These are phyloP conservation scores for Tubosaeta sp. DNA, from an alignment of 768 basidiomycete species.

Conservation along the genomic window DNA sequence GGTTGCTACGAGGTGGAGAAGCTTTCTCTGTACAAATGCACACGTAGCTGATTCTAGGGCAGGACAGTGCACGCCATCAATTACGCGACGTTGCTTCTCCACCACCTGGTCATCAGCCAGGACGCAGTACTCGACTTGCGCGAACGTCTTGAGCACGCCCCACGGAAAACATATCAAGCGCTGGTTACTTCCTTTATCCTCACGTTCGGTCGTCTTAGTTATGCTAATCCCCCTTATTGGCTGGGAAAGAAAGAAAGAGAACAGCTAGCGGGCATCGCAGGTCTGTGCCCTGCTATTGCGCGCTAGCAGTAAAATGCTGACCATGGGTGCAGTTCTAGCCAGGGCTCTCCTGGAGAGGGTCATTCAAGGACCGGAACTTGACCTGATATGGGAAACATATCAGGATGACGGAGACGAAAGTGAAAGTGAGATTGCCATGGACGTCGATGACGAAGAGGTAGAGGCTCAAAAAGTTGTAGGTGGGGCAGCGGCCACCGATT, in stretches of 20 bases:
- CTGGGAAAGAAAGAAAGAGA: conserved; percentile 36
- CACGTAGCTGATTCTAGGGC: conserved; percentile 3
- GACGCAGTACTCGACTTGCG: conserved; percentile 50
- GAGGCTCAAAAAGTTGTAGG: conserved; percentile 27
- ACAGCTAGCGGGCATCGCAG: conserved; percentile 44
- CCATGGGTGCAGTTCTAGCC: conserved; percentile 44
- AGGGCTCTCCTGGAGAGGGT: conserved; percentile 60
- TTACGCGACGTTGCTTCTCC: conserved; percentile 46
- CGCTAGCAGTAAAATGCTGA: conserved; percentile 1
- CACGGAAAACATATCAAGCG: conserved; percentile 54
- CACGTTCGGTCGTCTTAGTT: conserved; percentile 72
- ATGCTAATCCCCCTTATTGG: conserved; percentile 63
- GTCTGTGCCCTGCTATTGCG: conserved; percentile 32
- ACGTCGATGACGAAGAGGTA: conserved; percentile 59
- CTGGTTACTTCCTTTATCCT: conserved; percentile 69
- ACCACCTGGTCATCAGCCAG: conserved; percentile 49
- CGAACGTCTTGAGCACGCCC: conserved; percentile 52
- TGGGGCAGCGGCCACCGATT: background rate
- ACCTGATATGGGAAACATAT: conserved; percentile 59
- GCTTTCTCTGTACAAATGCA: background rate
- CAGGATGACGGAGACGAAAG: conserved; percentile 43
- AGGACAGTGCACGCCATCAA: conserved; percentile 51
- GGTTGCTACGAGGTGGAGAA: conserved; percentile 23
- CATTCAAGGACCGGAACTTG: conserved; percentile 70
- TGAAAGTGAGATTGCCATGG: conserved; percentile 32